phyloP scores from a whole-genome alignment of 768 basidiomycete species.

The Lactifluus rugatus region DNA sequence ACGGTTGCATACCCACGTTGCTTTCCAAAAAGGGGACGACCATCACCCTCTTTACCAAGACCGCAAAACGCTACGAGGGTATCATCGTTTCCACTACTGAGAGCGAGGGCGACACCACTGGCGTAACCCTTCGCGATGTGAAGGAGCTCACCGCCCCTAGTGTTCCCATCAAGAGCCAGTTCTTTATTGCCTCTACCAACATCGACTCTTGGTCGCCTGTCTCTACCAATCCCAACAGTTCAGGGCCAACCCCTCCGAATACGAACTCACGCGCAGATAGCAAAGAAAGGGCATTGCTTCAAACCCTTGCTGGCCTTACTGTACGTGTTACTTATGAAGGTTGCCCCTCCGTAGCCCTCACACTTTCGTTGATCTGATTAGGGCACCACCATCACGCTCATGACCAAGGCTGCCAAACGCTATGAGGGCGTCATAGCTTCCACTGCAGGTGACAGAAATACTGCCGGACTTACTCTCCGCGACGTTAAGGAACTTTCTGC shows the following conservation, averaged over 20 bases:
- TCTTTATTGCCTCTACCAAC: constrained; percentile 63
- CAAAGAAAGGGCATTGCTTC: constrained; percentile 51
- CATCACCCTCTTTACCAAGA: constrained; percentile 62
- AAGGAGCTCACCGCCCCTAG: constrained; percentile 60
- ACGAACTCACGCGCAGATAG: constrained; percentile 31
- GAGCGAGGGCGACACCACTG: constrained; percentile 59
- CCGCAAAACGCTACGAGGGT: constrained; percentile 63
- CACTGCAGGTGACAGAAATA: constrained; percentile 55
- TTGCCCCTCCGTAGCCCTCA: constrained; percentile 7
- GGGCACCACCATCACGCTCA: constrained; percentile 75
- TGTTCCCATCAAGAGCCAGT: constrained; percentile 53
- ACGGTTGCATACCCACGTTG: not conserved
- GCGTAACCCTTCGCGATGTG: constrained; percentile 68
- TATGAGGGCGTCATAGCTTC: constrained; percentile 64
- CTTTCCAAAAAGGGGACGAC: constrained; percentile 50
- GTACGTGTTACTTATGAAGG: constrained; percentile 35
- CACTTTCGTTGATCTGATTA: constrained; percentile 23
- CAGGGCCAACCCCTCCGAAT: constrained; percentile 27
- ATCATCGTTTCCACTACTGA: constrained; percentile 46
- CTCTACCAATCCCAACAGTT: constrained; percentile 30
- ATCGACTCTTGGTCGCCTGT: constrained; percentile 52
- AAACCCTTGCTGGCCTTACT: constrained; percentile 58
- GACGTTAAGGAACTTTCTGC: constrained; percentile 66
- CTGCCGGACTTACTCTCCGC: constrained; percentile 60
- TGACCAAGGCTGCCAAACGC: constrained; percentile 58